Percentiles rank a stretch among this genome's conserved stretches.
Evolutionary conservation across 257 asterid genomes (phyloP).

Genomic region (Nicotiana attenuata): DNA sequence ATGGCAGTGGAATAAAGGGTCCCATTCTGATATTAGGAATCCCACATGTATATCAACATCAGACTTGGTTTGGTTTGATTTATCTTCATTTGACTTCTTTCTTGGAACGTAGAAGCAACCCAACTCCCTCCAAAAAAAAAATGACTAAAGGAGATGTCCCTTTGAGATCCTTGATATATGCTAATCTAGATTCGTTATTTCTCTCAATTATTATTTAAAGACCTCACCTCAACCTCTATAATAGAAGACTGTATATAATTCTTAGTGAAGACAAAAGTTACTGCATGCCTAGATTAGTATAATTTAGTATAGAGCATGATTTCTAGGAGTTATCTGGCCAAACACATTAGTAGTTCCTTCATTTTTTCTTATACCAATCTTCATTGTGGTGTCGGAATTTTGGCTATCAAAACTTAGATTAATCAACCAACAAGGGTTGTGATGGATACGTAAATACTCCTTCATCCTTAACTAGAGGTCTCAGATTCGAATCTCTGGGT

Average conservation of each 20-base stretch:
- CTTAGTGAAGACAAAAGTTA: neutral
- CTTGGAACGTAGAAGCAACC: neutral
- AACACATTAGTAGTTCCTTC: too few relatives aligned
- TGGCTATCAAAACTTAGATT: too few relatives aligned
- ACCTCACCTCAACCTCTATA: neutral
- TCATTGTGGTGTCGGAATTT: too few relatives aligned
- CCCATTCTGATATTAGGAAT: neutral
- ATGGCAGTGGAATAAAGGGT: neutral
- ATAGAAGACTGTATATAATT: neutral
- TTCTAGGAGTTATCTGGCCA: too few relatives aligned
- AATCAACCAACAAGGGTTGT: too few relatives aligned
- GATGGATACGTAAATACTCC: too few relatives aligned
- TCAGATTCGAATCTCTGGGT: too few relatives aligned
- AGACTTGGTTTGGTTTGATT: neutral
- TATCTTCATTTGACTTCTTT: neutral
- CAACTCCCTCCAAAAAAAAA: neutral
- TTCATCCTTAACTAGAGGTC: too few relatives aligned
- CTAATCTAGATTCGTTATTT: neutral
- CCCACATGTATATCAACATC: slow-evolving; percentile 4
- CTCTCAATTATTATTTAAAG: neutral
- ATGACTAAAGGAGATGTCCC: neutral
- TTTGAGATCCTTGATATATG: neutral
- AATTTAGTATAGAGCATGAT: neutral
- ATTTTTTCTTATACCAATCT: too few relatives aligned
- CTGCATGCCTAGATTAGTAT: neutral